Evolutionary conservation across 2,329 filamentous ascomycete genomes (phyloP).

Genomic region (Sarocladiaceae sp.): DNA sequence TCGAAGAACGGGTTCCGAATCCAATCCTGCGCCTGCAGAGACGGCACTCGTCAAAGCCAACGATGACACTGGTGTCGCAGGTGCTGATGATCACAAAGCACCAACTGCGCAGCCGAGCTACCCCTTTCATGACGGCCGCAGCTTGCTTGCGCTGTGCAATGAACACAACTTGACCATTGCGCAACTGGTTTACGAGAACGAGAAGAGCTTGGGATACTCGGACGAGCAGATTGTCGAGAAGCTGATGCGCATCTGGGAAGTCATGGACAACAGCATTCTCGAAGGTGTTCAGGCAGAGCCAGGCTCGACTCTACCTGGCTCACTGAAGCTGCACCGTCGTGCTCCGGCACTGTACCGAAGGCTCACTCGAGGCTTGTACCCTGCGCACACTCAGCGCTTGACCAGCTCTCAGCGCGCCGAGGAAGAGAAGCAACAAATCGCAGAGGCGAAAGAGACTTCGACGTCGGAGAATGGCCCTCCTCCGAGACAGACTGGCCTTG

Average conservation of each 20-base stretch:
- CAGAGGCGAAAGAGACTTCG: not conserved
- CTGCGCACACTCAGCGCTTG: conserved; percentile 24
- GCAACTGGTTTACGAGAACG: conserved; percentile 48
- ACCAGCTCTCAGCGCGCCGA: not conserved
- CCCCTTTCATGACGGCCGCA: conserved; percentile 42
- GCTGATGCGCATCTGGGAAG: conserved; percentile 44
- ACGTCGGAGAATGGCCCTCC: conserved; percentile 1
- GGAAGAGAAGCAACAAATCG: conserved; percentile 3
- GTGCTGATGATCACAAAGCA: conserved; percentile 14
- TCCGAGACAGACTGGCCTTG: not conserved
- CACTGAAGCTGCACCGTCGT: conserved; percentile 41
- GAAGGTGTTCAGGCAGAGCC: conserved; percentile 43
- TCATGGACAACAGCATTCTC: conserved; percentile 47
- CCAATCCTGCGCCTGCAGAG: conserved; percentile 2
- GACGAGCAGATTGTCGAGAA: conserved; percentile 45
- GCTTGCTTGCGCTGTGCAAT: conserved; percentile 40
- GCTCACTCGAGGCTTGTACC: conserved; percentile 42
- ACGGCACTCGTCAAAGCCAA: not conserved
- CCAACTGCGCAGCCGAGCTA: conserved; percentile 35
- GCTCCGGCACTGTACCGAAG: conserved; percentile 41
- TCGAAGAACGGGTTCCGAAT: conserved; percentile 35
- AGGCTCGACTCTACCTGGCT: conserved; percentile 38
- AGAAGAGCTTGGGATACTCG: conserved; percentile 45
- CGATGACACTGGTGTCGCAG: conserved; percentile 14
- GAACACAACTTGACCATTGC: conserved; percentile 49